Evolutionary conservation across 2,329 filamentous ascomycete genomes (phyloP).

Genomic region (Allantophomopsis cytisporea): DNA sequence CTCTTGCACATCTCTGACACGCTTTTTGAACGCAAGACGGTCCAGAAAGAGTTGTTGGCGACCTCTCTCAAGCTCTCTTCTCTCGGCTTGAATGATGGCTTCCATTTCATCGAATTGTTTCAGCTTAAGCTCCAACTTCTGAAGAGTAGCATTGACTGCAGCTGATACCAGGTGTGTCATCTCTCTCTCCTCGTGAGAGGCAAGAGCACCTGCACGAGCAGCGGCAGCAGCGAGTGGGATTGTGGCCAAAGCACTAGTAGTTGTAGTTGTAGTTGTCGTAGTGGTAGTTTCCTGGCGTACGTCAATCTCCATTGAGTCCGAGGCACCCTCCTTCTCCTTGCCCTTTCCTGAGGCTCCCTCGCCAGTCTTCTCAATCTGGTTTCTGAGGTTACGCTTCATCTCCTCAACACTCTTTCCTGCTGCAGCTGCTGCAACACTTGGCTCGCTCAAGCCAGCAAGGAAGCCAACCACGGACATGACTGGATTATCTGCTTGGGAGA

Average conservation of each 20-base stretch:
- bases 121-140: conserved; percentile 92
- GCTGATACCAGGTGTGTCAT: conserved; percentile 89
- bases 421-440: conserved; percentile 78
- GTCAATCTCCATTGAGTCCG: conserved; percentile 53
- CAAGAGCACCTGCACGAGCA: conserved; percentile 73
- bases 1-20: conserved; percentile 73
- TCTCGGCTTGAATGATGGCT: conserved; percentile 78
- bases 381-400: conserved; percentile 67
- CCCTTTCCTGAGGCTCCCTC: conserved; percentile 26
- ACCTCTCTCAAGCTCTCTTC: conserved; percentile 80
- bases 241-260: conserved; percentile 46
- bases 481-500: conserved; percentile 87
- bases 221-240: conserved; percentile 79
- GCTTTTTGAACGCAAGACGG: conserved; percentile 76
- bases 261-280: conserved; percentile 30
- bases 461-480: conserved; percentile 95
- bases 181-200: conserved; percentile 92
- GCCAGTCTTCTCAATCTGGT: conserved; percentile 56
- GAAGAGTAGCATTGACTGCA: conserved; percentile 83
- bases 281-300: conserved; percentile 30
- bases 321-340: conserved; percentile 36
- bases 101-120: conserved; percentile 97
- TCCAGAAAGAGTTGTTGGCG: conserved; percentile 91
- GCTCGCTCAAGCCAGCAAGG: conserved; percentile 81
- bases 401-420: conserved; percentile 79